phyloP scores from a whole-genome alignment of 177 flowering plant genomes.

The Vitis hybrid region DNA sequence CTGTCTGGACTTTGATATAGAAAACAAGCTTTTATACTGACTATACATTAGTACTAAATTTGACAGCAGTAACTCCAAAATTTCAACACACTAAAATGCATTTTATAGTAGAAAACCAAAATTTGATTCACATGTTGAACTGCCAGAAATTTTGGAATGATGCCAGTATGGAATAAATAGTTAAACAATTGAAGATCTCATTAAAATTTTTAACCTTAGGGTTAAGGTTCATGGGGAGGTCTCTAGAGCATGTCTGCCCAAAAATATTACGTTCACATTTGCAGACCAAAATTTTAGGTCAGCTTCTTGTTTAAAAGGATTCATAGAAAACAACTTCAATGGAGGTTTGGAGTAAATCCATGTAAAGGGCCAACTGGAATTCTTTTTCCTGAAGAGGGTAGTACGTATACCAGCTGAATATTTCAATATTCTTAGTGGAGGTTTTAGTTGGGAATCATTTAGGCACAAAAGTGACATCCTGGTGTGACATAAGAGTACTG shows the following conservation, averaged over 20 bases:
- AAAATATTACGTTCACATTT: not conserved
- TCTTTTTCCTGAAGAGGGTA: slow-evolving; percentile 6
- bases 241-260: not conserved
- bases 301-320: not conserved
- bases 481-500: slow-evolving; percentile 11
- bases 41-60: too few species aligned
- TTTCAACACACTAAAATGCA: too few species aligned
- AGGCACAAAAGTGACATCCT: slow-evolving; percentile 5
- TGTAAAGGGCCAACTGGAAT: not conserved
- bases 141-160: too few species aligned
- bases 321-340: not conserved
- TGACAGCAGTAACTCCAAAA: too few species aligned
- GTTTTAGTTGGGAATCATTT: slow-evolving; percentile 15
- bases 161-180: too few species aligned
- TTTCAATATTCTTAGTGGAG: slow-evolving; percentile 17
- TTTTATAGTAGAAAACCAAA: too few species aligned
- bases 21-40: too few species aligned
- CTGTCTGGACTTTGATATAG: too few species aligned
- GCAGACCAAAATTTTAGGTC: not conserved
- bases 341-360: not conserved
- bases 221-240: not conserved
- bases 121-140: too few species aligned
- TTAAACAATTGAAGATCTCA: too few species aligned
- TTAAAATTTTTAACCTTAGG: not conserved
- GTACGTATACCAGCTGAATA: not conserved